Percentiles rank a stretch among this genome's conserved stretches.
Evolutionary conservation across 495 filamentous ascomycete species (phyloP).

Genomic region (Hypoxylon lienhwacheense): DNA sequence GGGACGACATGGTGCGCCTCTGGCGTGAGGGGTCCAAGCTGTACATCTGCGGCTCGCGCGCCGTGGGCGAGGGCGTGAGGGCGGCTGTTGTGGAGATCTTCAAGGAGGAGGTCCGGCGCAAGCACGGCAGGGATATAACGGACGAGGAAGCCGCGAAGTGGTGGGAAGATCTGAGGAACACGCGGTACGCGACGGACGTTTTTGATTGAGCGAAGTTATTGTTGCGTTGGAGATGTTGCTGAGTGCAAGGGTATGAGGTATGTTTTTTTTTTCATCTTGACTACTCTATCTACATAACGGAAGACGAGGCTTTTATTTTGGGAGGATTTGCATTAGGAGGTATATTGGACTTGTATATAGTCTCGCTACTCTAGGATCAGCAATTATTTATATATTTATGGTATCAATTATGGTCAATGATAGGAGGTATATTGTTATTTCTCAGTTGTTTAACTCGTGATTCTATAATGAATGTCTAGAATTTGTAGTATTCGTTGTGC

Average conservation of each 20-base stretch:
- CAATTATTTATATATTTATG: no score
- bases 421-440: no score
- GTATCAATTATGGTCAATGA: no score
- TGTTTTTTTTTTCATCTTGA: no score
- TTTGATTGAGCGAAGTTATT: slow-evolving; percentile 52
- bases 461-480: no score
- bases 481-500: no score
- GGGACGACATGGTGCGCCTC: slow-evolving; percentile 53
- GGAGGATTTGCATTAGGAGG: no score
- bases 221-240: background rate
- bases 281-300: no score
- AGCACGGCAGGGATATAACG: slow-evolving; percentile 40
- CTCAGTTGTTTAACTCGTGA: no score
- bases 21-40: slow-evolving; percentile 63
- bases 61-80: slow-evolving; percentile 63
- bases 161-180: slow-evolving; percentile 62
- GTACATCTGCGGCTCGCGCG: slow-evolving; percentile 67
- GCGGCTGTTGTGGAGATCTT: slow-evolving; percentile 48
- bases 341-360: no score
- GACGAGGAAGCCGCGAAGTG: slow-evolving; percentile 50
- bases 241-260: background rate
- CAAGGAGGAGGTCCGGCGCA: slow-evolving; percentile 46
- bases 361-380: no score
- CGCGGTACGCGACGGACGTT: slow-evolving; percentile 68
- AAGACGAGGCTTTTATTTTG: no score